Base-by-base conservation (phyloP, 352 stramenopile species). In the Phytophthora pini region DNA sequence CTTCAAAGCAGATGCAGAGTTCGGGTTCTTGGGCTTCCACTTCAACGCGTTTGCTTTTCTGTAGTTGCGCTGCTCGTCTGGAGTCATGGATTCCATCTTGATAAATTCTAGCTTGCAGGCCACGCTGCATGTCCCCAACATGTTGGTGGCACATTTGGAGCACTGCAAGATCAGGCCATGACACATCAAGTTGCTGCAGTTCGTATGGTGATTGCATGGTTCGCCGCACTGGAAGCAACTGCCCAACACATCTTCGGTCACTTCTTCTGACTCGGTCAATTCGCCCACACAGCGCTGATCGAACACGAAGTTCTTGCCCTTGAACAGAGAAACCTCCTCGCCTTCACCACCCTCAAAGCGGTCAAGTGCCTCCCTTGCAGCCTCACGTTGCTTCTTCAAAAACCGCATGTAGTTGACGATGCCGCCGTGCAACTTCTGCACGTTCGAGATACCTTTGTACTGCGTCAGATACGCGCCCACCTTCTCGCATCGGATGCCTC, bases 241-340 rank as follows among this genome's bases (percentile, higher is more conserved):
- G 46, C 79, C 81, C 52, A 92, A 59, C n/a, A 92, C 71, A 27
- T 92, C 82, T 8, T 60, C 49, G 11, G 84, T 90, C 65, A 90
- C 75, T 53, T 82, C 57, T 44, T 89, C 76, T 13, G 70, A 75
- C 47, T 63, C 56, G 2, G 48, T 70, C 15, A 76, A 64, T 11
- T 76, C 60, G 2, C 61, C 71, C 22, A 90, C 81, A 50, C 81
- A 90, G 1, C 84, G 84, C 63, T 92, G 84, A 62, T 92, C 84
- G 53, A 90, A 92, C 61, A 92, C 84, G 59, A 90, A 92, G 65
- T 89, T 90, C 57, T 86, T 88, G 22, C 81, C 83, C 48, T 74
- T 77, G 40, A 77, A 77, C 32, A 77, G 32, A 56, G 69, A 77
- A 24, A 63, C 60, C 8, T 74, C 56, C 11, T 63, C 32, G 54